Percentiles rank a stretch among this genome's conserved stretches.
Conservation (phyloP, 345 rosid species). For the Psidium guajava region DNA sequence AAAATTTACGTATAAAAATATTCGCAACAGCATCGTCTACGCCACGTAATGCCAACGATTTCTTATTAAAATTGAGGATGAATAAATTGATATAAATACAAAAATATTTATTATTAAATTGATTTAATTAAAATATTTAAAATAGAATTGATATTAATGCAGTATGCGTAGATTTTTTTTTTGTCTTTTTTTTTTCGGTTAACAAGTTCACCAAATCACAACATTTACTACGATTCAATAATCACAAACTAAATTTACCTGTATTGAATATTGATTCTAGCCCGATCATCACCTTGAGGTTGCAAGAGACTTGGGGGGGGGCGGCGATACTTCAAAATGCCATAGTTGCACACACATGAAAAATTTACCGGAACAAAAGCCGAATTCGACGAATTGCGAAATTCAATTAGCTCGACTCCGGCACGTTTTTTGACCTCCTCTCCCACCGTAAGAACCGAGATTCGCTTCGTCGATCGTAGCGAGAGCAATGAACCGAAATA, state of each 20-base stretch:
- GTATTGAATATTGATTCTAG: background rate
- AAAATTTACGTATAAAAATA: no score
- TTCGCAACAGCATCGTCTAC: rapidly evolving
- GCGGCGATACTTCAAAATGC: background rate
- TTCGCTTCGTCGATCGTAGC: background rate
- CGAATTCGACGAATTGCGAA: background rate
- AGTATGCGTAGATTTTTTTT: no score
- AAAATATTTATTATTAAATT: no score
- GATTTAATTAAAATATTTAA: no score
- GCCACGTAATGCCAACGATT: no score
- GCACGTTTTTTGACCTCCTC: no score
- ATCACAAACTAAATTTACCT: background rate
- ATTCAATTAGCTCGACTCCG: background rate
- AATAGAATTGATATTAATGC: no score
- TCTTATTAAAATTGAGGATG: no score
- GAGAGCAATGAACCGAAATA: background rate
- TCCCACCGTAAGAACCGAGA: background rate
- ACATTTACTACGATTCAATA: background rate
- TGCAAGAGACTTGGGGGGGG: background rate
- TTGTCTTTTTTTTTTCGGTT: no score
- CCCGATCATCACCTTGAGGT: background rate
- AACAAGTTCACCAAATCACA: background rate
- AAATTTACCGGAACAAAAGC: background rate
- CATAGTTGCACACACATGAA: background rate
- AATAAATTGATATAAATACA: no score